Base-by-base conservation (phyloP, 805 yeast genomes). In the Vanderwaltozyma tropicalis region DNA sequence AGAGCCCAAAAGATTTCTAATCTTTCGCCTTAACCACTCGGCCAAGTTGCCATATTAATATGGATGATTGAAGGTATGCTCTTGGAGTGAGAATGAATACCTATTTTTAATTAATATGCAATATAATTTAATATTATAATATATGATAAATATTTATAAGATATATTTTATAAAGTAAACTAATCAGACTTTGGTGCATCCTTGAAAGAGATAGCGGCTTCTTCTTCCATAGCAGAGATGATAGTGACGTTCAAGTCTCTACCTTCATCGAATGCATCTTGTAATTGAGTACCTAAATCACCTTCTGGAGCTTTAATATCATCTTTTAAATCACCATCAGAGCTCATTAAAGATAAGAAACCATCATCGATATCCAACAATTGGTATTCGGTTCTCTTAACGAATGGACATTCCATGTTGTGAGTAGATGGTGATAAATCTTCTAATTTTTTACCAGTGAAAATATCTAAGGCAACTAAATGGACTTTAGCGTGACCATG, bases 401-500 rank as follows among this genome's bases (percentile, higher is more conserved):
- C 97, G 67, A 84, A 80, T 71, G 97, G 97, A 65, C 88, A 96
- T 73, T 88, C 96, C 96, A 88, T 89, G 76, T 88, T 88, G 79
- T 88, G 97, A 75, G 97, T 88, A 51, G 97, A 88, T 72, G 97
- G 97, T 55, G 97, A 88, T 67, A 88, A 82, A 74, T 88, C 97
- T 80, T 88, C 97, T 69, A 87, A 78, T 78, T 88, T 88, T 86
- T 89, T 89, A 71, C 83, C 81, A 62, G 97, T 88, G 88, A 88
- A 88, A 69, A 88, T 88, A 70, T 88, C 97, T 61, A 81, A 81
- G 66, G 96, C 96, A 56, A 89, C 96, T 73, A 88, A 77, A 74
- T 88, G 96, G 70, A 88, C 97, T 80, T 88, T 88, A 69, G 97
- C 97, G 89, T 88, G 97, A 75, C 97, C 97, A 83, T 88, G 97